Percentiles rank a stretch among this genome's conserved stretches.
phyloP scores from a whole-genome alignment of 2,329 filamentous ascomycete species.

The Pseudogymnoascus sp. region DNA sequence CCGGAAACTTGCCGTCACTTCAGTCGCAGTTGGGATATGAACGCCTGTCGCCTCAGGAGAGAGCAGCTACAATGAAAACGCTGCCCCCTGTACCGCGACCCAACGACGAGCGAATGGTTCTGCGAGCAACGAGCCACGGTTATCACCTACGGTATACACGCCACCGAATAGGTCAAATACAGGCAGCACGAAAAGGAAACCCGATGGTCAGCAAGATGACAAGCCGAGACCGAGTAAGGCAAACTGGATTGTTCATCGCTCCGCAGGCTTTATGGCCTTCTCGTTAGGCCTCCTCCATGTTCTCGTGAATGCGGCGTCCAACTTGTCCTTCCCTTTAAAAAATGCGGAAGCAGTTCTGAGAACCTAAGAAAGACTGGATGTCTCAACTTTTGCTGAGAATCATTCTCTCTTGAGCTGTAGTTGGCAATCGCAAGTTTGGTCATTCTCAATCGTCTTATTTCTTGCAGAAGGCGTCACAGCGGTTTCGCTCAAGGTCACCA shows the following conservation, averaged over 20 bases:
- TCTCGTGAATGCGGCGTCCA: not conserved
- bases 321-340: not conserved
- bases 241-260: not conserved
- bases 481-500: too few relatives aligned
- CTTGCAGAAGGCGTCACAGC: too few relatives aligned
- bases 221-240: not conserved
- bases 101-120: constrained; percentile 12
- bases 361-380: too few relatives aligned
- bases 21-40: constrained; percentile 15
- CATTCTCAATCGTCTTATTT: too few relatives aligned
- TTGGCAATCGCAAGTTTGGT: too few relatives aligned
- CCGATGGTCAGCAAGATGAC: not conserved
- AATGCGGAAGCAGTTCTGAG: too few relatives aligned
- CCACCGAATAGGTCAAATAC: not conserved
- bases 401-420: too few relatives aligned
- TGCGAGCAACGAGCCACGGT: constrained; percentile 12
- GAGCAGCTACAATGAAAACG: constrained; percentile 31
- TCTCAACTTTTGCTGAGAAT: too few relatives aligned
- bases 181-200: not conserved
- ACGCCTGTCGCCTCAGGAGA: constrained; percentile 24
- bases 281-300: not conserved
- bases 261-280: not conserved
- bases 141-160: not conserved
- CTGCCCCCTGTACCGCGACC: constrained; percentile 24
- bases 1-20: constrained; percentile 21